phyloP scores from a whole-genome alignment of 495 filamentous ascomycete species.

The Aspergillus haitiensis region DNA sequence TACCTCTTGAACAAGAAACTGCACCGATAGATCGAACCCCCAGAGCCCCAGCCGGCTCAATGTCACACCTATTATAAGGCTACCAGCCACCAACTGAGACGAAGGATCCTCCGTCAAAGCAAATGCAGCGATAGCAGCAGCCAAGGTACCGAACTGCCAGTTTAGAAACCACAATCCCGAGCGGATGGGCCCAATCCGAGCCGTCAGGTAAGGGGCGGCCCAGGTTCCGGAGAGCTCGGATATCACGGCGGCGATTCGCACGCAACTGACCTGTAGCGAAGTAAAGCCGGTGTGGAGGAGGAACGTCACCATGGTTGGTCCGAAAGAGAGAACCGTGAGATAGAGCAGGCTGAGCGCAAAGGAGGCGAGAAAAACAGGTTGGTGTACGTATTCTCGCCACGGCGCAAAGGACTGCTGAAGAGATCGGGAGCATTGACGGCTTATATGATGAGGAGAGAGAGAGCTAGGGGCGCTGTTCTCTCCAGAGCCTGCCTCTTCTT shows the following conservation, averaged over 20 bases:
- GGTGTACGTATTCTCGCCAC: constrained; percentile 44
- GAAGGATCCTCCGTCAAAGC: constrained; percentile 37
- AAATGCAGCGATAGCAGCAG: constrained; percentile 39
- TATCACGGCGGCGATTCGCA: constrained; percentile 52
- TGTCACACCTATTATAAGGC: constrained; percentile 52
- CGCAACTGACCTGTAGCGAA: constrained; percentile 51
- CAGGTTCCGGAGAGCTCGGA: constrained; percentile 53
- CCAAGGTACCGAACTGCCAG: constrained; percentile 59
- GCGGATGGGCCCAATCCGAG: constrained; percentile 54
- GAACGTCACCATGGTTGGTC: constrained; percentile 60
- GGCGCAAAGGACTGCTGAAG: constrained; percentile 23
- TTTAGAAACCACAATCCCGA: constrained; percentile 63
- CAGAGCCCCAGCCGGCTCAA: constrained; percentile 65
- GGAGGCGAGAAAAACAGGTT: constrained; percentile 52
- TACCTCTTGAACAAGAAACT: constrained; percentile 67
- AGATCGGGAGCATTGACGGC: constrained; percentile 4
- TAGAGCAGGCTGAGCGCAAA: constrained; percentile 57
- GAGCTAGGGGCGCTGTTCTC: background rate
- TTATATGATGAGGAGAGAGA: background rate
- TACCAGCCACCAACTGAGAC: constrained; percentile 37
- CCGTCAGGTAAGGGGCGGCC: constrained; percentile 53
- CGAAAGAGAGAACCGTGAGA: constrained; percentile 59
- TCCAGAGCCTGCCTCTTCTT: constrained; percentile 4
- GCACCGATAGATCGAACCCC: constrained; percentile 66
- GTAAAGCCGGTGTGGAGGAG: constrained; percentile 56